These are phyloP conservation scores for Sugiyamaella qingdaonensis DNA, from an alignment of 805 yeast genomes.

Conservation along the genomic window DNA sequence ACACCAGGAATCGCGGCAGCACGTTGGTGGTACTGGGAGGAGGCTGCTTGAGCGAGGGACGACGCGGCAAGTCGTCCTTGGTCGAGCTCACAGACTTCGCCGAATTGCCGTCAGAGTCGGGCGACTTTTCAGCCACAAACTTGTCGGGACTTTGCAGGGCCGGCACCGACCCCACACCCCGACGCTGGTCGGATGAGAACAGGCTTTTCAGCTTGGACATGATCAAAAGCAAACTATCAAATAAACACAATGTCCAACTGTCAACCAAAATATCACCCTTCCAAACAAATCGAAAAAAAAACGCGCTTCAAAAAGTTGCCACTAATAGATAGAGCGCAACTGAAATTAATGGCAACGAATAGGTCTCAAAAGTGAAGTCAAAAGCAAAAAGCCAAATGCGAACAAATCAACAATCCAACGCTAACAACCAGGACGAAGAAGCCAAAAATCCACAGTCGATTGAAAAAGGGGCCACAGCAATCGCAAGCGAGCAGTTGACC, in stretches of 20 bases:
- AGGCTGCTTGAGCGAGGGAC: not conserved
- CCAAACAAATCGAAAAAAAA: too few species aligned
- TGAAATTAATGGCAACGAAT: too few species aligned
- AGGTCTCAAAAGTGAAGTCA: too few species aligned
- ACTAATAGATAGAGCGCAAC: too few species aligned
- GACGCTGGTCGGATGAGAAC: not conserved
- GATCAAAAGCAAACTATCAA: not conserved
- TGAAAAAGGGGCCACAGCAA: not conserved
- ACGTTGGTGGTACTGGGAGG: not conserved
- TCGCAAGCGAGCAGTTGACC: not conserved
- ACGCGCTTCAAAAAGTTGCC: too few species aligned
- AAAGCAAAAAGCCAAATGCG: not conserved
- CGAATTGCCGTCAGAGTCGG: not conserved
- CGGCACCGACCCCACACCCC: not conserved
- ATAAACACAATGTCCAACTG: too few species aligned
- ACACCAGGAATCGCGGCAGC: conserved; percentile 24
- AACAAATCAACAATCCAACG: not conserved
- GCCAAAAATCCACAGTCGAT: too few species aligned
- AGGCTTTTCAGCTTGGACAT: conserved; percentile 1
- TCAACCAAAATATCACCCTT: too few species aligned
- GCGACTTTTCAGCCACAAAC: not conserved
- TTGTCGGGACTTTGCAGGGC: not conserved
- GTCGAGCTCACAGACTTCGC: not conserved
- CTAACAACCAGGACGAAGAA: not conserved
- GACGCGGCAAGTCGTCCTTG: not conserved